These are phyloP conservation scores for Boletus rubescentipes DNA, from an alignment of 768 basidiomycete species.

Conservation along the genomic window DNA sequence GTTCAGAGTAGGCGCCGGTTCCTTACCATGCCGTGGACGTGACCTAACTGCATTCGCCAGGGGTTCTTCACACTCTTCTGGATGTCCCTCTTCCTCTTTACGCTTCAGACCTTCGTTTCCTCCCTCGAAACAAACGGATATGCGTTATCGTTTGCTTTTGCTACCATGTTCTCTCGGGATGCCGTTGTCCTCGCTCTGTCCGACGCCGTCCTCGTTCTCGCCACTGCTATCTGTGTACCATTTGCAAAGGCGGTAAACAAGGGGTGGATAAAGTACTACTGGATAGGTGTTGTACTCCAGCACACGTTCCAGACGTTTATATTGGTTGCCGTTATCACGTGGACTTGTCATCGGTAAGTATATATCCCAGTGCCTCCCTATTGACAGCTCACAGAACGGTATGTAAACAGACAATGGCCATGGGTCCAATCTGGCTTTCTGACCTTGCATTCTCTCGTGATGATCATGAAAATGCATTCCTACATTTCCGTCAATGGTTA, in stretches of 20 bases:
- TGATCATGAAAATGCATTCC: conserved; percentile 97
- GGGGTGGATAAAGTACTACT: conserved; percentile 82
- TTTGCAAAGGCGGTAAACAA: conserved; percentile 75
- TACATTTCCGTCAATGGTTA: conserved; percentile 89
- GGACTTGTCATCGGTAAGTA: conserved; percentile 83
- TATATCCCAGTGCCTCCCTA: background rate
- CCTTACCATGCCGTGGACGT: background rate
- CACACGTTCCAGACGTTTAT: conserved; percentile 75
- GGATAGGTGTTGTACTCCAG: conserved; percentile 74
- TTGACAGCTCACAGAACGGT: background rate
- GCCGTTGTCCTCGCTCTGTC: conserved; percentile 78
- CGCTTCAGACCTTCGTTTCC: conserved; percentile 72
- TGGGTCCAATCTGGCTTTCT: conserved; percentile 96
- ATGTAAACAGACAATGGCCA: conserved; percentile 75
- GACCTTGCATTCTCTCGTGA: conserved; percentile 82
- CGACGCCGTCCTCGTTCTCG: conserved; percentile 77
- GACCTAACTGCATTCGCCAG: conserved; percentile 34
- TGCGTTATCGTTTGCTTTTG: conserved; percentile 77
- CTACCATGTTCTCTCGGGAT: conserved; percentile 84
- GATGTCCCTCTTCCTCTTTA: conserved; percentile 82
- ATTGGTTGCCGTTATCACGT: conserved; percentile 72
- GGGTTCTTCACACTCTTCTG: conserved; percentile 97
- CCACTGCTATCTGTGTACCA: conserved; percentile 77
- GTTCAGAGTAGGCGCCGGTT: conserved; percentile 57
- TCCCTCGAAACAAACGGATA: conserved; percentile 78